These are phyloP conservation scores for Dovyalis caffra DNA, from an alignment of 345 rosid genomes.

Conservation along the genomic window DNA sequence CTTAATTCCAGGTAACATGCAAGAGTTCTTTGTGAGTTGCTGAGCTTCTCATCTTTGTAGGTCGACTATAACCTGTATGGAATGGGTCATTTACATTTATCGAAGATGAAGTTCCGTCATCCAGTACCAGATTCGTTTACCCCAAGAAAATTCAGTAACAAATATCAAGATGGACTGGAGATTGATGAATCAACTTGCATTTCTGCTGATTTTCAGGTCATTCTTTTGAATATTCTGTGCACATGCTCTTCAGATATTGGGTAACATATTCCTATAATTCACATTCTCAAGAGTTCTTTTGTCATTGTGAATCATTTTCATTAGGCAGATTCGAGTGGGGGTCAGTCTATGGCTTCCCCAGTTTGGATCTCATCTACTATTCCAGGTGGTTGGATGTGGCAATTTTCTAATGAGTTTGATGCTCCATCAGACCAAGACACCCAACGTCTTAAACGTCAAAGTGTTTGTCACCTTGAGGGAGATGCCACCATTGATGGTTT, in stretches of 20 bases:
- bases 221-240: conserved; percentile 12
- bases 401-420: conserved; percentile 40
- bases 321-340: conserved; percentile 58
- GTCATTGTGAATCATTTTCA: conserved; percentile 26
- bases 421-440: conserved; percentile 39
- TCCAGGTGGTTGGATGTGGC: conserved; percentile 83
- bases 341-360: conserved; percentile 42
- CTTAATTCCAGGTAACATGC: background rate
- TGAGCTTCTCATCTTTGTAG: conserved; percentile 36
- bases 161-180: conserved; percentile 28
- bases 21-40: background rate
- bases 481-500: conserved; percentile 74
- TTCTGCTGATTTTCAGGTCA: conserved; percentile 49
- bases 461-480: conserved; percentile 92
- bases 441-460: conserved; percentile 53
- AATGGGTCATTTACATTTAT: conserved; percentile 88
- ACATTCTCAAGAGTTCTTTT: conserved; percentile 1
- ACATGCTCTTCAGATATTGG: background rate
- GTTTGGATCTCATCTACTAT: conserved; percentile 71
- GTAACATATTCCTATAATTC: background rate
- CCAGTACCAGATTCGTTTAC: conserved; percentile 60
- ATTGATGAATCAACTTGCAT: conserved; percentile 25
- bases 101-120: conserved; percentile 76
- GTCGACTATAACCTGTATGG: conserved; percentile 90
- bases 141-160: conserved; percentile 36